Base-by-base conservation (phyloP, 2,329 filamentous ascomycete genomes). In the Neocatenulostroma microsporum region DNA sequence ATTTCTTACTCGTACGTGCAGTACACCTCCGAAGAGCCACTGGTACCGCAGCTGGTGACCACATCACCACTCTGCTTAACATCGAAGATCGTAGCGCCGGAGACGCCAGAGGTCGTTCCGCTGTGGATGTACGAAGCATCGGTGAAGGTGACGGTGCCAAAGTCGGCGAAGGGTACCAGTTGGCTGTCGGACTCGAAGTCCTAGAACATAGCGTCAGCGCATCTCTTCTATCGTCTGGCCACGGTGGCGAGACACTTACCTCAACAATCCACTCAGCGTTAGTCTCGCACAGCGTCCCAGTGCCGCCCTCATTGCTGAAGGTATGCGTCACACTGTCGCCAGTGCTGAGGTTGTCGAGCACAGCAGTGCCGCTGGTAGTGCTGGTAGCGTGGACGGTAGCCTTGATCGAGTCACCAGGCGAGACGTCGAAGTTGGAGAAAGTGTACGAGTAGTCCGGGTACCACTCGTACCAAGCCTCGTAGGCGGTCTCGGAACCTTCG, bases 211-310 rank as follows among this genome's bases (percentile, higher is more conserved):
- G 10, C 30, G 9, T 32, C 14, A 33, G n/a, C n/a, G n/a, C n/a
- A n/a, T n/a, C n/a, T n/a, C n/a, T n/a, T n/a, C n/a, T n/a, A n/a
- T n/a, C n/a, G n/a, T n/a, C n/a, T n/a, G n/a, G n/a, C n/a, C n/a
- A n/a, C n/a, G n/a, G n/a, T n/a, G n/a, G n/a, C n/a, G n/a, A n/a
- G n/a, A n/a, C n/a, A 21, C 30, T 10, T 21, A 36, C 38, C 38
- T 40, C 74, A 11, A 78, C 73, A 46, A 79, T 78, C 74, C 74
- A 80, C 51, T 79, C 75, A 9, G 73, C 75, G 42, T 76, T 76
- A 48, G 68, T 67, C 49, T 73, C 63, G 49, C 68, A 72, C 11
- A 78, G 64, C n/a, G 53, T 34, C 9, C 38, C 38, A 8, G 21
- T 20, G 21, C 23, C 47, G 5, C 55, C 56, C 33, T 72, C 60